Evolutionary conservation across 768 basidiomycete species (phyloP), one percentile per base, ranked within the genome.

Genomic region (Sporobolomyces roseus): DNA sequence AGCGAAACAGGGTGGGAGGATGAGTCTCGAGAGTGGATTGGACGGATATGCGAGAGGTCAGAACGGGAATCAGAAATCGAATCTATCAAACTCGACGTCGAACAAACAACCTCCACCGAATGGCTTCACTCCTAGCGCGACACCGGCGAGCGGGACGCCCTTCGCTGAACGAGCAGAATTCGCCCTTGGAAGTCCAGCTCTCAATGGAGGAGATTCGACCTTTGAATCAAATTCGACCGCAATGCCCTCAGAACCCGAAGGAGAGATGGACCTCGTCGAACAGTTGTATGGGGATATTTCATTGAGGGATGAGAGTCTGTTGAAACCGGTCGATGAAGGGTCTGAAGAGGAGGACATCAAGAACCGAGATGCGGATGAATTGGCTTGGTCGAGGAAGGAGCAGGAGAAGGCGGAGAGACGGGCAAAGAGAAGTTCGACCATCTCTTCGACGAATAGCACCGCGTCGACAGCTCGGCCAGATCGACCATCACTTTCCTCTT

Each of bases 201-300:
- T 4, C 4, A 51, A 51, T 29, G 50, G 50, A 14, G 13, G 29
- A 14, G 48, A 70, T n/a, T 41, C 45, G 48, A 73, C 75, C 49
- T 9, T 75, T 66, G 43, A 56, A 69, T 21, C 74, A 75, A 38
- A 35, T 77, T 75, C 36, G 6, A 46, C 7, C 21, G 10, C 45
- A 14, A n/a, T n/a, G n/a, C 45, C 45, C 23, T 6, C 36, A 50
- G 77, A 76, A 23, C 85, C 86, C 17, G 86, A 89, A 32, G 92
- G 93, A 79, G 94, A 99, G 80, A 87, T 99, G 72, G 96, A 99
- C 78, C 83, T 99, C 9, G 91, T 98, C 6, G 96, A 99, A 77
- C 96, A 99, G 77, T 80, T 98, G 0, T 97, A 92, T 71, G 94
- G 94, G 19, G 79, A 84, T 41, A 85, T 88, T 68, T 86, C 87